Evolutionary conservation across 1,284 basidiomycete genomes (phyloP).

Genomic region (Ustilago hordei): DNA sequence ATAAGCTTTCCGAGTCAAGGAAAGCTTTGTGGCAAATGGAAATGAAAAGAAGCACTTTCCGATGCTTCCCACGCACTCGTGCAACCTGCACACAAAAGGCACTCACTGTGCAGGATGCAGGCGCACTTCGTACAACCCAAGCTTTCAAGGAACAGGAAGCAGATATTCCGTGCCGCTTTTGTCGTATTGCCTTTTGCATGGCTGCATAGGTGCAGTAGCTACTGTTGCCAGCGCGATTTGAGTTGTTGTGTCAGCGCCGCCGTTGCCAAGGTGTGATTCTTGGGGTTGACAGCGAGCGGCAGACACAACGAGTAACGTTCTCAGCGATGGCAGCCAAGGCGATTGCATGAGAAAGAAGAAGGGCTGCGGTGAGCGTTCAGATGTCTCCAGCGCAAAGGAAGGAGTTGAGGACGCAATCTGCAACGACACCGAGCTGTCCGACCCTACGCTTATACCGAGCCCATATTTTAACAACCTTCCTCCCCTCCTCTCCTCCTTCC

Average conservation of each 20-base stretch:
- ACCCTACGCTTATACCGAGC: slow-evolving; percentile 12
- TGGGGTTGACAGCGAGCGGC: neutral
- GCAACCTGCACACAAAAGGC: slow-evolving; percentile 3
- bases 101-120: slow-evolving; percentile 1
- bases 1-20: neutral
- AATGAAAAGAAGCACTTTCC: neutral
- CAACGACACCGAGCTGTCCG: slow-evolving; percentile 25
- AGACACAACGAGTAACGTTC: neutral
- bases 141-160: slow-evolving; percentile 1
- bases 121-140: neutral
- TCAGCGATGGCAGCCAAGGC: neutral
- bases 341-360: neutral
- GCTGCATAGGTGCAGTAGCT: neutral
- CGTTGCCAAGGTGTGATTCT: slow-evolving; percentile 14
- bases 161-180: slow-evolving; percentile 1
- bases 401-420: slow-evolving; percentile 8
- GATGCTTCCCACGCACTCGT: neutral
- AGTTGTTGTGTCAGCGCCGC: neutral
- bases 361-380: neutral
- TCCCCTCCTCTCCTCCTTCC: neutral
- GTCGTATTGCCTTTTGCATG: neutral
- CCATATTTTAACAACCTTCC: neutral
- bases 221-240: neutral
- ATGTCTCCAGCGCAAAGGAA: neutral
- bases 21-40: neutral